Base-by-base conservation (phyloP, 2,329 filamentous ascomycete genomes). In the Coniella vitis region DNA sequence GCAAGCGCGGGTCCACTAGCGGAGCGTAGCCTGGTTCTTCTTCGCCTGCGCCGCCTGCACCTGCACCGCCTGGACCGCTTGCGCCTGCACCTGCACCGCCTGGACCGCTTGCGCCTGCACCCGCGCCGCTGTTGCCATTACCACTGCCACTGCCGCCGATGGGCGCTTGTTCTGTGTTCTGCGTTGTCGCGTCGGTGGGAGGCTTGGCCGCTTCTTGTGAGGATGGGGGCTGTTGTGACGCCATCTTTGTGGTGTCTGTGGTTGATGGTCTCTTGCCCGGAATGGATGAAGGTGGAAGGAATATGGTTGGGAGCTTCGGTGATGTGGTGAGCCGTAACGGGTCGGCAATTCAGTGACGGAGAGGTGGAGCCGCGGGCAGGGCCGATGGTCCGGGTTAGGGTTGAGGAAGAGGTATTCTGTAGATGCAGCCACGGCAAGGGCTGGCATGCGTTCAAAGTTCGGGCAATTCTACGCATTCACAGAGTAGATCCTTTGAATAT, bases 1-100 rank as follows among this genome's bases (percentile, higher is more conserved):
- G 83, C 55, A 87, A 72, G 61, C 79, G 81, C 31, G 51, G 50
- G 46, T 54, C 49, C n/a, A 49, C 44, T 2, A 50, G 44, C 3
- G 50, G 47, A n/a, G 49, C 43, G 14, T 51, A 42, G 3, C 51
- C 47, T 31, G 38, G 7, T 7, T 45, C 25, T 20, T 47, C 38
- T 21, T 50, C 50, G 10, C 42, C 44, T 13, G 31, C 46, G 16
- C 19, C 37, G 16, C 19, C 19, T 39, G 20, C 25, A 10, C 19
- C 20, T 42, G 38, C 19, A 52, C 49, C 3, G 50, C 55, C 19
- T 58, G 59, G 12, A 55, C 50, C 3, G 47, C 21, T 38, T 38
- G 36, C 7, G 54, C 39, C 3, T 49, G 39, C 1, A 37, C 34
- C 34, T 55, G 56, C 19, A 52, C 49, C 3, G 50, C 55, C 19